Evolutionary conservation across 768 basidiomycete species (phyloP).

Genomic region (Mycena sanguinolenta): DNA sequence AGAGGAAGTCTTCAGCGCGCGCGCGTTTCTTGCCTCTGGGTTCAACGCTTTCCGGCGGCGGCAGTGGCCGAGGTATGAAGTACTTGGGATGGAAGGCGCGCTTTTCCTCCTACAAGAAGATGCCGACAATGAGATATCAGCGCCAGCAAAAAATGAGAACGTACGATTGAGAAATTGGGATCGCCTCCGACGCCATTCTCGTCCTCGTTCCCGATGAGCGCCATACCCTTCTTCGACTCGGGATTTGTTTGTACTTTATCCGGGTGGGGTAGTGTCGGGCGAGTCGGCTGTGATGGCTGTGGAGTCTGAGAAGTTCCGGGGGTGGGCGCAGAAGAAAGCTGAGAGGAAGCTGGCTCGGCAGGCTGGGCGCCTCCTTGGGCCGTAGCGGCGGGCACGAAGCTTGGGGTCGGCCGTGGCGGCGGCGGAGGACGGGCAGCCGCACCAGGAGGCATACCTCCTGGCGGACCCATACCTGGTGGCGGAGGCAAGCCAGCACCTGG

Average conservation of each 20-base stretch:
- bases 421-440: conserved; percentile 46
- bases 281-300: conserved; percentile 40
- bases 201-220: conserved; percentile 68
- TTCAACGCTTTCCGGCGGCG: conserved; percentile 53
- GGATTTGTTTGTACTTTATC: conserved; percentile 75
- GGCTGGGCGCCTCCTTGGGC: conserved; percentile 36
- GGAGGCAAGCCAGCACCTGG: conserved; percentile 36
- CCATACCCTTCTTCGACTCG: conserved; percentile 81
- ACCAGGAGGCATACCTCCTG: conserved; percentile 20
- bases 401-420: conserved; percentile 36
- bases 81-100: conserved; percentile 77
- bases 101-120: conserved; percentile 74
- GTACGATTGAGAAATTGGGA: conserved; percentile 83
- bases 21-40: conserved; percentile 87
- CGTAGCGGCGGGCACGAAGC: conserved; percentile 38
- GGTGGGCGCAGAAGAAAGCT: conserved; percentile 32
- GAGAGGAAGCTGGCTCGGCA: conserved; percentile 33
- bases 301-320: conserved; percentile 34
- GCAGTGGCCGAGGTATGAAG: conserved; percentile 62
- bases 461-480: conserved; percentile 26
- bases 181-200: conserved; percentile 54
- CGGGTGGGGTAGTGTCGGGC: conserved; percentile 67
- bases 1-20: conserved; percentile 89
- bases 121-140: neutral
- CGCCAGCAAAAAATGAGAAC: conserved; percentile 42